phyloP scores from a whole-genome alignment of 306 rosid species.

The Vigna mungo region DNA sequence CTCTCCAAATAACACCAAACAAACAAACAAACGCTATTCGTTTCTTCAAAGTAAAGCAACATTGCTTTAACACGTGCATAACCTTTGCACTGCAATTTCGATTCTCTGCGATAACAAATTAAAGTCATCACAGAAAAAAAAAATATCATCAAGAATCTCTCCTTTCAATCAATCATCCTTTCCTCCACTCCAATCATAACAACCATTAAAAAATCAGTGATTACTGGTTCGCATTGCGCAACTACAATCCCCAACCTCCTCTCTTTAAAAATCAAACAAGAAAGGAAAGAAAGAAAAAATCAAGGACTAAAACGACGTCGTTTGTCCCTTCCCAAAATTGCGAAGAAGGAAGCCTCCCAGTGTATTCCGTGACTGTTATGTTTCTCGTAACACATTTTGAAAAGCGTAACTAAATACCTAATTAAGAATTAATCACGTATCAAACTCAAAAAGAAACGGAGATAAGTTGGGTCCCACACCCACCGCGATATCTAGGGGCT shows the following conservation, averaged over 20 bases:
- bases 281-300: background rate
- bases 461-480: background rate
- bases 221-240: background rate
- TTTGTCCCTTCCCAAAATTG: background rate
- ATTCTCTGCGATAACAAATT: conserved; percentile 18
- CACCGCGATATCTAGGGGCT: background rate
- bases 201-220: background rate
- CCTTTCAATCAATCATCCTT: background rate
- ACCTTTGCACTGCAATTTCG: conserved; percentile 37
- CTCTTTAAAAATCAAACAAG: background rate
- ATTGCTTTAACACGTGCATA: conserved; percentile 46
- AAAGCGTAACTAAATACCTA: background rate
- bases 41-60: conserved; percentile 48
- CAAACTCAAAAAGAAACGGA: background rate
- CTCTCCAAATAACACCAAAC: background rate
- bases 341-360: background rate
- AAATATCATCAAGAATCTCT: background rate
- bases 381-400: background rate
- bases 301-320: conserved; percentile 24
- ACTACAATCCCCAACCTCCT: background rate
- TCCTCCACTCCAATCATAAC: background rate
- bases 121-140: background rate
- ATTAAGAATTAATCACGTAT: background rate
- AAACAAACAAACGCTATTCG: conserved; percentile 27
- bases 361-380: background rate